A percentile compares a stretch with the other conserved stretches of the same genome.
Conservation (phyloP, 805 yeast genomes). For the Myxozyma udenii region DNA sequence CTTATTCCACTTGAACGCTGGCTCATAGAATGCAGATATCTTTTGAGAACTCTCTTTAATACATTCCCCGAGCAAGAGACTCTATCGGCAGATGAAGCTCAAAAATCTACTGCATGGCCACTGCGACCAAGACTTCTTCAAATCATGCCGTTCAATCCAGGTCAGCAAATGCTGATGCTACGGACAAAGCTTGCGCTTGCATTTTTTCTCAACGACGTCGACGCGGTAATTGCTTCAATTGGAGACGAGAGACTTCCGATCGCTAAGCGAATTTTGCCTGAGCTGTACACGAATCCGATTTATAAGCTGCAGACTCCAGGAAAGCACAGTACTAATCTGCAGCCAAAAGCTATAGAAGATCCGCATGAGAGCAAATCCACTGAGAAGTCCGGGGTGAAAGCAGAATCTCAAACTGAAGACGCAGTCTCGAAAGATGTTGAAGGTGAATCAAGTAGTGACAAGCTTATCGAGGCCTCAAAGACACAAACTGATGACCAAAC, state of each 20-base stretch:
- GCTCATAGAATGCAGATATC: neutral
- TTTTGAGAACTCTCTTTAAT: slow-evolving; percentile 2
- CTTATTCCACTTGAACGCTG: slow-evolving; percentile 8
- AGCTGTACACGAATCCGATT: slow-evolving; percentile 14
- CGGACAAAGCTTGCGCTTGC: slow-evolving; percentile 20
- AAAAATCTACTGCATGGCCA: neutral
- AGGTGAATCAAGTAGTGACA: neutral
- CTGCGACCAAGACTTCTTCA: slow-evolving; percentile 7
- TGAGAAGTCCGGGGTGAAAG: neutral
- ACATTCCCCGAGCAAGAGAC: neutral
- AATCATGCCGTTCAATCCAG: slow-evolving; percentile 14
- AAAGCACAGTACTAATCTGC: neutral
- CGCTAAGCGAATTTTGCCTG: slow-evolving; percentile 21
- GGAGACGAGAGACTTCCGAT: slow-evolving; percentile 19
- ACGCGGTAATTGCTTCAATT: neutral
- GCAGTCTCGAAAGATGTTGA: neutral
- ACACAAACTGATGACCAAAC: neutral
- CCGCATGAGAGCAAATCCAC: neutral
- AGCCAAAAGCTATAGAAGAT: neutral
- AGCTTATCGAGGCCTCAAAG: neutral
- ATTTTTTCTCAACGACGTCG: slow-evolving; percentile 14
- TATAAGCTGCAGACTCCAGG: slow-evolving; percentile 2
- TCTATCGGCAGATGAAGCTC: neutral
- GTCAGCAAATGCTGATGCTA: slow-evolving; percentile 4
- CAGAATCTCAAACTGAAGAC: neutral